Evolutionary conservation across 108 stramenopile species (phyloP), one percentile per base, ranked within the genome.

Genomic region (Cyclotella baltica): DNA sequence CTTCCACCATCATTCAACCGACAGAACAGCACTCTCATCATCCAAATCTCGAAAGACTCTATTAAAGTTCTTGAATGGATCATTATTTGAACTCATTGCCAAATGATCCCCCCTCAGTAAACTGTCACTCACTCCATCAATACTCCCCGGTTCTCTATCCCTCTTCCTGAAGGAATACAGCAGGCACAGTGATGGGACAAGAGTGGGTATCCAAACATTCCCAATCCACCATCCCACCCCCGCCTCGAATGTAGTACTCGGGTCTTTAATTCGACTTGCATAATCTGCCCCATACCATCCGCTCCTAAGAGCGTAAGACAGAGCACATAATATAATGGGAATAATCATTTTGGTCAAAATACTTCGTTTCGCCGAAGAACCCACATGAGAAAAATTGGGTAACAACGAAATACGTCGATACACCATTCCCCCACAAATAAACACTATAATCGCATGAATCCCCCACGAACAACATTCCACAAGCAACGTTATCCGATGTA

Each of bases 141-240:
- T 70, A 31, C 58, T 57, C 8, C 66, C 76, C 0, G 64, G 71
- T 19, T 72, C 75, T 58, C 75, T 69, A 72, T 86, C 86, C 71
- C 86, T 74, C 50, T 84, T 86, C 15, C 86, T 67, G 27, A 84
- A 55, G 3, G 83, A 84, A 70, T 87, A 93, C 38, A 81, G 66
- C 57, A 88, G 68, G 50, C 77, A 88, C 43, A 65, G 76, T 5
- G 62, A 73, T 6, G 81, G 75, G 30, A 75, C 85, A 15, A 67
- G 35, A 2, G 50, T 89, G 5, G 70, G 83, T 30, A 87, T 37
- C 86, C 83, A 87, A 13, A 62, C 47, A 73, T 81, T 81, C 3
- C 86, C 86, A 33, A 87, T 68, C 86, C 86, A 87, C 83, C 83
- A 87, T 20, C 81, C 82, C 40, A 61, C 37, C 19, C 81, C 79